Evolutionary conservation across 306 rosid species (phyloP).

Genomic region (Prunus dulcis): DNA sequence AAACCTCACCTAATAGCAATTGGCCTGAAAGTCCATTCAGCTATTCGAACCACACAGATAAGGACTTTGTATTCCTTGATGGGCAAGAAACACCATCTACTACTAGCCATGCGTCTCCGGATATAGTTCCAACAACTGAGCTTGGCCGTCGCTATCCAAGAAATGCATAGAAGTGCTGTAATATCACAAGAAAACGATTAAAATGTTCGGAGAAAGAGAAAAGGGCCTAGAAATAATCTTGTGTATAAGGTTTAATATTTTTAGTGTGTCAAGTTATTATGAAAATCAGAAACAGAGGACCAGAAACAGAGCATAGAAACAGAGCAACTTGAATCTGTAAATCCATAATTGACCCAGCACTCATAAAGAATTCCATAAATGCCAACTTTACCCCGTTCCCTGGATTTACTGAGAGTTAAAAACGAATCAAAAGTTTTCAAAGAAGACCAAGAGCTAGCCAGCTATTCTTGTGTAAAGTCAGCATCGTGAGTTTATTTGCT

Average conservation of each 20-base stretch:
- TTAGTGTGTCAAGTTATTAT: too few species aligned
- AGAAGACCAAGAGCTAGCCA: too few species aligned
- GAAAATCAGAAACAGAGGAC: background rate
- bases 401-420: too few species aligned
- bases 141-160: background rate
- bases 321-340: too few species aligned
- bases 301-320: background rate
- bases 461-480: too few species aligned
- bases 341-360: too few species aligned
- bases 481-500: too few species aligned
- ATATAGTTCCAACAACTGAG: background rate
- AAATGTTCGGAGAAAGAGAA: background rate
- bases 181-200: background rate
- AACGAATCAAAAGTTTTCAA: too few species aligned
- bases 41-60: background rate
- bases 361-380: too few species aligned
- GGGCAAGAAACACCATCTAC: constrained; percentile 1
- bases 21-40: background rate
- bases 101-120: background rate
- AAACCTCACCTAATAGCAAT: background rate
- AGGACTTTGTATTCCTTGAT: background rate
- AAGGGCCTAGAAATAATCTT: background rate
- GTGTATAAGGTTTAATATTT: background rate
- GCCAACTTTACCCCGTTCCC: too few species aligned
- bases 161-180: background rate